Evolutionary conservation across 805 yeast genomes (phyloP), one percentile per base, ranked within the genome.

Genomic region (Metschnikowia lunata): DNA sequence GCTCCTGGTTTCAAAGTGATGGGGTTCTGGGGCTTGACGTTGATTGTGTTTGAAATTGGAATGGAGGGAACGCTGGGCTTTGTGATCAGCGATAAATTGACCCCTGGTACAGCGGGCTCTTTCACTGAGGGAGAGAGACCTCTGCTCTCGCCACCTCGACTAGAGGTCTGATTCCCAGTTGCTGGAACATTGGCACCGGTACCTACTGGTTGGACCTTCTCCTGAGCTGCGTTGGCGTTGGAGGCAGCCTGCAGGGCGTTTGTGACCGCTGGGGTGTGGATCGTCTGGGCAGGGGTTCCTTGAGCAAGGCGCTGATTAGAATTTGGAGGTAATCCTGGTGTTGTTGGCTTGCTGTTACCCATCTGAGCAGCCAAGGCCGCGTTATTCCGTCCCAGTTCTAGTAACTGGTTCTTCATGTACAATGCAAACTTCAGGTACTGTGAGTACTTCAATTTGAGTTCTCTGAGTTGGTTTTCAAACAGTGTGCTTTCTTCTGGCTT

Each of bases 11-110:
- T 79, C 51, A 83, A 72, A 1, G 80, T 66, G 6, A 82, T 82
- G 0, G 96, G 82, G 9, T 73, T 72, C 8, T 88, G 83, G 5
- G 82, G 78, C 47, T 78, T 75, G 7, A 88, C 80, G 40, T 82
- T 75, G 40, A 93, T 71, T 14, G 77, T 80, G 36, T 76, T 76
- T 1, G 96, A 83, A 33, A 91, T 83, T 1, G 87, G 85, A 30
- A 83, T 71, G n/a, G 82, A 74, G 1, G 88, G 87, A 27, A 76
- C 79, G 37, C 75, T 66, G 15, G 83, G 76, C 46, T 78, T 75
- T 26, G 76, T 73, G 30, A 66, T 67, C 41, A 67, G 74, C 26
- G 67, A 54, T 30, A 69, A 59, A 43, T 66, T 68, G 34, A 67
- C 51, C 11, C 57, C 57, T 2, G 55, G 50, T 3, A 41, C 48